A percentile compares a stretch with the other conserved stretches of the same genome.
phyloP scores from a whole-genome alignment of 1,284 basidiomycete species.

The Cryptococcus sp. region DNA sequence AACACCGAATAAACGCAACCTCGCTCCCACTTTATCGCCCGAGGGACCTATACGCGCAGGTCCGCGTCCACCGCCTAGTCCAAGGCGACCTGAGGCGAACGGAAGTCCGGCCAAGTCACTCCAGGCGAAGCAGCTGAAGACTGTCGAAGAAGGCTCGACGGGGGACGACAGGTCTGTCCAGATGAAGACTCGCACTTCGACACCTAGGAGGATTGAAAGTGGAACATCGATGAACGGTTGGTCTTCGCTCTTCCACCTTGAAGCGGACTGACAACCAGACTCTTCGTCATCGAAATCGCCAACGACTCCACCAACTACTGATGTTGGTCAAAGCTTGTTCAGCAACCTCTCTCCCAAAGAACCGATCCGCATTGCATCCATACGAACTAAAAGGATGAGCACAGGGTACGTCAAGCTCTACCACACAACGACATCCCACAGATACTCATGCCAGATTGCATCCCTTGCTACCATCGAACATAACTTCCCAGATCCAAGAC shows the following conservation, averaged over 20 bases:
- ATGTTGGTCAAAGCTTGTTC: too few relatives aligned
- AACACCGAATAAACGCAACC: slow-evolving; percentile 1
- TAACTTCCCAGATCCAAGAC: slow-evolving; percentile 73
- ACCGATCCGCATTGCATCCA: slow-evolving; percentile 61
- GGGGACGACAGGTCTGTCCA: too few relatives aligned
- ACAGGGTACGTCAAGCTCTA: slow-evolving; percentile 56
- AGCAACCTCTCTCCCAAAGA: slow-evolving; percentile 25
- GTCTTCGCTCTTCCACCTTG: too few relatives aligned
- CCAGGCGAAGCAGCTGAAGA: too few relatives aligned
- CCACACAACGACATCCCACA: background rate
- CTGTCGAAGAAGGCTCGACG: too few relatives aligned
- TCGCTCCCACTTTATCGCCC: background rate
- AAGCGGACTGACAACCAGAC: too few relatives aligned
- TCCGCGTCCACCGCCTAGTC: slow-evolving; percentile 2
- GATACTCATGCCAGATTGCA: slow-evolving; percentile 52
- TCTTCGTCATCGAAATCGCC: too few relatives aligned
- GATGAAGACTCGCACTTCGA: too few relatives aligned
- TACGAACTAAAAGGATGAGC: slow-evolving; percentile 51
- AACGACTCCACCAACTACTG: too few relatives aligned
- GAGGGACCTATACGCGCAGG: background rate
- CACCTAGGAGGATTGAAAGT: too few relatives aligned
- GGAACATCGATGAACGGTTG: too few relatives aligned
- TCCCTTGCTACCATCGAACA: slow-evolving; percentile 67
- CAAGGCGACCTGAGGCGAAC: background rate
- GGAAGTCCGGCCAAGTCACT: too few relatives aligned